These are phyloP conservation scores for Diddensiella transvaalensis DNA, from an alignment of 805 yeast genomes.

Conservation along the genomic window DNA sequence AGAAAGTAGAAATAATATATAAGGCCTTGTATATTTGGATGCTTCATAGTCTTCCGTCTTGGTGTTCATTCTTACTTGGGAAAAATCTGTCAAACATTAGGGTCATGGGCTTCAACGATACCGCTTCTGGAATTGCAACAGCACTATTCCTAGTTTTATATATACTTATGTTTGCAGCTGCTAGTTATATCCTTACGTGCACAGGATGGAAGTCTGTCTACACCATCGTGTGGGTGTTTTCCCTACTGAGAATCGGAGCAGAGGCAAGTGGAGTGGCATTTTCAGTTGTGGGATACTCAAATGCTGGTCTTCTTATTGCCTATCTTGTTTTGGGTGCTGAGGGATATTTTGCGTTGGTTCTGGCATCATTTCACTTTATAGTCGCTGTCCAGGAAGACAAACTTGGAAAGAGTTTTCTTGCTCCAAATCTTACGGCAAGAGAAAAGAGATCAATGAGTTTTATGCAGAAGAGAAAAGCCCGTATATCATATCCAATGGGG, in stretches of 20 bases:
- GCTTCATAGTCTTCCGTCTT: no score
- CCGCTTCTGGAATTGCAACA: constrained; percentile 12
- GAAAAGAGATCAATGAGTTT: background rate
- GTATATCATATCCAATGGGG: constrained; percentile 3
- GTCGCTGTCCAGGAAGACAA: constrained; percentile 7
- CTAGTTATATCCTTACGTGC: constrained; percentile 5
- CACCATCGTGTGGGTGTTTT: constrained; percentile 10
- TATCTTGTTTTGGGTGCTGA: constrained; percentile 22
- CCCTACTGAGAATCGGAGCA: constrained; percentile 18
- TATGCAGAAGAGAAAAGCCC: constrained; percentile 1
- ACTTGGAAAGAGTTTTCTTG: constrained; percentile 6
- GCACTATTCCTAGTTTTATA: constrained; percentile 13
- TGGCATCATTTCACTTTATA: constrained; percentile 15
- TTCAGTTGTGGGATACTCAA: constrained; percentile 6
- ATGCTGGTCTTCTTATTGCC: constrained; percentile 18
- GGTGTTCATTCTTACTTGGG: no score
- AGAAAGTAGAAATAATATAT: no score
- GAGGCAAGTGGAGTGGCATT: constrained; percentile 18
- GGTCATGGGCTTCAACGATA: constrained; percentile 18
- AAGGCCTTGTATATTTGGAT: no score
- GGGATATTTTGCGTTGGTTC: constrained; percentile 20
- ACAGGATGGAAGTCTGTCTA: constrained; percentile 14
- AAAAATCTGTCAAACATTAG: no score
- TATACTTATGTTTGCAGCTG: constrained; percentile 2
- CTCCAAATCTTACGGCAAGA: constrained; percentile 4